Evolutionary conservation across 129 eudicot genomes (phyloP).

Genomic region (Deinandra increscens): DNA sequence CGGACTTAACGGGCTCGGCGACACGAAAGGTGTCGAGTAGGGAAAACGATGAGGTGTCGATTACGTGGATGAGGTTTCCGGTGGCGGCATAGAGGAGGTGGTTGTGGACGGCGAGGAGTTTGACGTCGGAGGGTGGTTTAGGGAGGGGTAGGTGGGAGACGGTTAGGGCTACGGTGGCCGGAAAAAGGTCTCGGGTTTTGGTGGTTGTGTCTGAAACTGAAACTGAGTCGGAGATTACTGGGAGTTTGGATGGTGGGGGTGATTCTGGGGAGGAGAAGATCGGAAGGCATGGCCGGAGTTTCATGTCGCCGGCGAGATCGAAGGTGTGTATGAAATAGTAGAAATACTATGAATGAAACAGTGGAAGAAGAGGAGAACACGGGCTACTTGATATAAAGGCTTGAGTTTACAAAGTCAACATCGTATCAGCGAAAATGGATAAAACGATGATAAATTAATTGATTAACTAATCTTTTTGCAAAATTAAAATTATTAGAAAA

Average conservation of each 20-base stretch:
- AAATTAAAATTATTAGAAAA: neutral
- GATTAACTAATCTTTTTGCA: too few relatives aligned
- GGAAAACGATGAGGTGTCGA: slow-evolving; percentile 33
- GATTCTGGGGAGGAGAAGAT: slow-evolving; percentile 17
- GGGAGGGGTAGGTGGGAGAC: slow-evolving; percentile 20
- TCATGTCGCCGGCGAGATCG: slow-evolving; percentile 18
- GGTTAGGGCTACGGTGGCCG: slow-evolving; percentile 16
- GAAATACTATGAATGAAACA: slow-evolving; percentile 17
- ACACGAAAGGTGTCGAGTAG: slow-evolving; percentile 41
- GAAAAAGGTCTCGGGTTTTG: neutral
- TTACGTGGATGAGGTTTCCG: slow-evolving; percentile 40
- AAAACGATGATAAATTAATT: neutral
- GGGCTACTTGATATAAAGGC: slow-evolving; percentile 6
- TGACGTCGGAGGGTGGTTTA: too few relatives aligned
- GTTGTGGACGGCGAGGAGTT: slow-evolving; percentile 31
- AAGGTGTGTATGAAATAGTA: too few relatives aligned
- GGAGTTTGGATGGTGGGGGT: neutral
- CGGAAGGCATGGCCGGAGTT: slow-evolving; percentile 14
- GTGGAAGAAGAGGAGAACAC: slow-evolving; percentile 1
- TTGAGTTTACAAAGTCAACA: slow-evolving; percentile 1
- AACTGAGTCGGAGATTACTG: neutral
- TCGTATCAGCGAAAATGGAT: slow-evolving; percentile 9
- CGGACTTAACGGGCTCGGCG: slow-evolving; percentile 49
- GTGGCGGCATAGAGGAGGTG: slow-evolving; percentile 55
- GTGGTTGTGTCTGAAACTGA: neutral